Conservation (phyloP, 164 flowering plant genomes). For the Magnolia sinica region DNA sequence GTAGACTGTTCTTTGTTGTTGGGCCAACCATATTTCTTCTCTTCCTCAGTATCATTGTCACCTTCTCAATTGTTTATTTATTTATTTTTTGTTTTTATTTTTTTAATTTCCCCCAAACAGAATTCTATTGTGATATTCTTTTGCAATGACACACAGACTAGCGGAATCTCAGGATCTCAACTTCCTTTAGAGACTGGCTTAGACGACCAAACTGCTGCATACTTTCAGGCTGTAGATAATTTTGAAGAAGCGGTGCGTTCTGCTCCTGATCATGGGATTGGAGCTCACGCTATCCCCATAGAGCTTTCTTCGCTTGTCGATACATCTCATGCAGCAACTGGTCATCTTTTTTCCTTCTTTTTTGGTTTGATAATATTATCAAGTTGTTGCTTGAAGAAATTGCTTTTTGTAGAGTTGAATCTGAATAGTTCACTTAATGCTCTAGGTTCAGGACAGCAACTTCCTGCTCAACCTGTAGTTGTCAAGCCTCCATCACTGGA, state of each 20-base stretch:
- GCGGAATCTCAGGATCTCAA: constrained; percentile 31
- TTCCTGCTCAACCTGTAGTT: constrained; percentile 22
- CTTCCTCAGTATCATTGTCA: background rate
- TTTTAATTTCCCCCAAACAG: too few relatives aligned
- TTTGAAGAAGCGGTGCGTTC: constrained; percentile 46
- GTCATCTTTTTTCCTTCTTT: constrained; percentile 8
- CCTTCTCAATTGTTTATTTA: background rate
- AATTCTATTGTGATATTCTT: too few relatives aligned
- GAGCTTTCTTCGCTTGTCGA: constrained; percentile 21
- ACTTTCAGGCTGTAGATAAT: constrained; percentile 47
- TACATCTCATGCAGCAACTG: constrained; percentile 13
- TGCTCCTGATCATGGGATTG: constrained; percentile 21
- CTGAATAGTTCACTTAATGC: background rate
- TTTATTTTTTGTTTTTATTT: too few relatives aligned
- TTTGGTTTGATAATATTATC: background rate
- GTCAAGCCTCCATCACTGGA: constrained; percentile 19
- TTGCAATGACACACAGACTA: constrained; percentile 27
- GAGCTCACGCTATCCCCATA: constrained; percentile 22
- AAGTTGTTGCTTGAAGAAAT: background rate
- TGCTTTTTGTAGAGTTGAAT: background rate
- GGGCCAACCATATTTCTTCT: background rate
- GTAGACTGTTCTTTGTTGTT: background rate
- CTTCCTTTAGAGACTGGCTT: constrained; percentile 38
- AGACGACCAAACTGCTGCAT: constrained; percentile 54
- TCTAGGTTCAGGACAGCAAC: constrained; percentile 30